Evolutionary conservation across 2,329 filamentous ascomycete species (phyloP).

Genomic region (Trichoderma afroharzianum): DNA sequence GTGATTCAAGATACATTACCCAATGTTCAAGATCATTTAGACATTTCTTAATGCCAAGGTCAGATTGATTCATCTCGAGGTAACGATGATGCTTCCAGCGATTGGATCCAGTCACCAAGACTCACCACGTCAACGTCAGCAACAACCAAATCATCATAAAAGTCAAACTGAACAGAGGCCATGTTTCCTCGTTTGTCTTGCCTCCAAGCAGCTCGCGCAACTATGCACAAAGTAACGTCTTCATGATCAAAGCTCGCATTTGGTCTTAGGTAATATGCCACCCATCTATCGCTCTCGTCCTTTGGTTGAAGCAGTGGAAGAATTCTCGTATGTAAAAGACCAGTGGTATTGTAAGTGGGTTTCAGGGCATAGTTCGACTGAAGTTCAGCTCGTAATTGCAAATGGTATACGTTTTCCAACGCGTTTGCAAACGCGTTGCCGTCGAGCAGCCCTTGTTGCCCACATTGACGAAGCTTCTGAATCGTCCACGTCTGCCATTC

Average conservation of each 20-base stretch:
- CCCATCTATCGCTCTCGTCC: not conserved
- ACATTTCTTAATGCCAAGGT: fast-evolving
- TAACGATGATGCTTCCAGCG: not conserved
- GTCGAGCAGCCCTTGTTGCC: not conserved
- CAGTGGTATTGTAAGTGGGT: not conserved
- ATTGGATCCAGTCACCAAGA: not conserved
- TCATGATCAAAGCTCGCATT: not conserved
- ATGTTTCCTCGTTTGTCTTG: not conserved
- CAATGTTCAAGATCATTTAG: fast-evolving
- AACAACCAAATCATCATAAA: not conserved
- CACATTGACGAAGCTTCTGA: not conserved
- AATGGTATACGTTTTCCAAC: not conserved
- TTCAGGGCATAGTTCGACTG: not conserved
- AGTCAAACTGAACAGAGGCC: not conserved
- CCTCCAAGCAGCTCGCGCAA: not conserved
- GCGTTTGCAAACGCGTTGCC: not conserved
- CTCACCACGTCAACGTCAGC: not conserved
- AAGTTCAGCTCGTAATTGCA: not conserved
- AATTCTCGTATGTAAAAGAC: not conserved
- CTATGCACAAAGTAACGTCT: not conserved
- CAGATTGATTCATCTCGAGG: not conserved
- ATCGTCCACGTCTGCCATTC: not conserved
- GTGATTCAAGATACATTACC: fast-evolving
- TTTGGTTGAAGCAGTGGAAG: not conserved
- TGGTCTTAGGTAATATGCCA: not conserved